Base-by-base conservation (phyloP, 1,139 yeast species). In the Yueomyces sp. region DNA sequence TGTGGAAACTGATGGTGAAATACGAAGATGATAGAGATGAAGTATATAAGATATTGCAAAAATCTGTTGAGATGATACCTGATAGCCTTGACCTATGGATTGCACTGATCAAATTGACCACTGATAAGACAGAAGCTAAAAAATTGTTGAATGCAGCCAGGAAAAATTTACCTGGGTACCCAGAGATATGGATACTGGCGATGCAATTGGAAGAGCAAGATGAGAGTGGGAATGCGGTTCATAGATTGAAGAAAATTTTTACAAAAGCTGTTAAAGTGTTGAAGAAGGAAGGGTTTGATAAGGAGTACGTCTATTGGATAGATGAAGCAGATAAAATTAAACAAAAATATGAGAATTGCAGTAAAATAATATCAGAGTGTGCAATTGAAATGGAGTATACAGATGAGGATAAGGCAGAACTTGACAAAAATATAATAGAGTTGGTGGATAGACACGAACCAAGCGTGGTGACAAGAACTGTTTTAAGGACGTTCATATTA, bases 31-130 rank as follows among this genome's bases (percentile, higher is more conserved):
- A 74, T 33, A 52, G 57, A 2, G 62, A 61, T 0, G 77, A 77
- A 46, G 77, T 74, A 1, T 60, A 66, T 37, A 73, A 76, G 49
- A 67, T 87, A 46, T 62, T 87, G 9, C 47, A 60, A 1, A 81
- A 80, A 47, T 95, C 96, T 0, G 66, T 83, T 1, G 87, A 82
- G 48, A 60, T 80, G 28, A 69, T 84, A 38, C 87, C 95, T 0
- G 51, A 60, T 0, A 75, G 79, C 45, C 75, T 81, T 55, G 70
- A 71, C 2, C 66, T 91, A 38, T 86, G 96, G 95, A 53, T 61
- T 31, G 62, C 57, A n/a, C 65, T 76, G 1, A 65, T 72, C 4
- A 62, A 62, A 9, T 46, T 72, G 27, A 76, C 74, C 46, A 58
- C 59, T 2, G 19, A 33, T 33, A 48, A 57, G 69, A 33, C 70